Percentiles rank a stretch among this genome's conserved stretches.
Conservation (phyloP, 805 yeast species). For the Zygosaccharomyces lentus region DNA sequence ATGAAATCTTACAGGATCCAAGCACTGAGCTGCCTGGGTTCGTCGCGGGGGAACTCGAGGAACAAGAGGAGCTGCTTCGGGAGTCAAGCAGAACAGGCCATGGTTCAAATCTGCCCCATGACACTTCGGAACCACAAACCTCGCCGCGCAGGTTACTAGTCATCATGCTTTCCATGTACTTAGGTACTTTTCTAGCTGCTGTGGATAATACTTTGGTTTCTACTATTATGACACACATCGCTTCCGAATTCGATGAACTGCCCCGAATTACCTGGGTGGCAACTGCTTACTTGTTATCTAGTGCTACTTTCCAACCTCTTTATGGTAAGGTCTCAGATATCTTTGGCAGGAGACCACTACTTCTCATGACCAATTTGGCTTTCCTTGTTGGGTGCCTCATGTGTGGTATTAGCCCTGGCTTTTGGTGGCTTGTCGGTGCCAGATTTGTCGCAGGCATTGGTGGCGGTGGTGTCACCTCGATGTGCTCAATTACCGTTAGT, state of each 20-base stretch:
- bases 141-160: constrained; percentile 24
- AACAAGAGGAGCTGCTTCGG: constrained; percentile 22
- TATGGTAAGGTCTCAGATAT: constrained; percentile 69
- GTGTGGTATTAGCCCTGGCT: constrained; percentile 49
- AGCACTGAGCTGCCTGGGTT: constrained; percentile 35
- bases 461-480: constrained; percentile 78
- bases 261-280: constrained; percentile 70
- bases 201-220: constrained; percentile 66
- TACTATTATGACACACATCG: constrained; percentile 59
- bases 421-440: constrained; percentile 47
- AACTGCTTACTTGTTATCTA: constrained; percentile 61
- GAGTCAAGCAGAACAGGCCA: constrained; percentile 5
- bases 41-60: constrained; percentile 34
- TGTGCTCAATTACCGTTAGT: constrained; percentile 69
- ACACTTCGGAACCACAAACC: constrained; percentile 4
- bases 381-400: constrained; percentile 56
- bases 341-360: constrained; percentile 57
- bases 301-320: constrained; percentile 70
- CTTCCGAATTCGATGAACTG: constrained; percentile 62
- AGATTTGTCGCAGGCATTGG: constrained; percentile 80
- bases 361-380: constrained; percentile 48
- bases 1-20: constrained; percentile 27
- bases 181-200: constrained; percentile 56
- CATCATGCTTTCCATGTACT: constrained; percentile 41
- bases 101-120: constrained; percentile 15